These are phyloP conservation scores for Artemisia argyi DNA, from an alignment of 129 eudicot species.

Conservation along the genomic window DNA sequence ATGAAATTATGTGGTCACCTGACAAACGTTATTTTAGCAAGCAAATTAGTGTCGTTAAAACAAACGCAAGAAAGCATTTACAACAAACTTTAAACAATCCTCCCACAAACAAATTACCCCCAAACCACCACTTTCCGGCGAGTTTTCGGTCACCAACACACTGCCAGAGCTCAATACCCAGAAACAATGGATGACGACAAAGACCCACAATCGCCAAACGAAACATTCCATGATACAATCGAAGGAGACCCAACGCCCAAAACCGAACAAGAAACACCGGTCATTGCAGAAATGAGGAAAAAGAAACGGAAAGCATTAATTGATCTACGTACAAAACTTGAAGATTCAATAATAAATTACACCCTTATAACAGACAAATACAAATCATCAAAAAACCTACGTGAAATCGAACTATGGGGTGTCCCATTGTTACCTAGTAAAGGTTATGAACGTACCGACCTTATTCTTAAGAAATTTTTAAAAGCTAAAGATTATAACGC, in stretches of 20 bases:
- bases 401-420: slow-evolving; percentile 65
- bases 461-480: slow-evolving; percentile 64
- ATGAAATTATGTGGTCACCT: neutral
- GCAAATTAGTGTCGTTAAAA: neutral
- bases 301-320: slow-evolving; percentile 42
- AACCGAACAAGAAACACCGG: slow-evolving; percentile 12
- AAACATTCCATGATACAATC: slow-evolving; percentile 28
- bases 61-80: slow-evolving; percentile 1
- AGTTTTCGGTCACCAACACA: slow-evolving; percentile 14
- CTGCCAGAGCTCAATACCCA: slow-evolving; percentile 31
- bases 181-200: slow-evolving; percentile 39
- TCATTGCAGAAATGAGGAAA: slow-evolving; percentile 29
- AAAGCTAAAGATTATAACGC: slow-evolving; percentile 61
- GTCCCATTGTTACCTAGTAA: slow-evolving; percentile 75
- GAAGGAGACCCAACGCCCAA: slow-evolving; percentile 25
- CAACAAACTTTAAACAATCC: slow-evolving; percentile 17
- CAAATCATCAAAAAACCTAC: slow-evolving; percentile 34
- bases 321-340: slow-evolving; percentile 54
- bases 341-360: slow-evolving; percentile 56
- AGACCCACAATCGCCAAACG: slow-evolving; percentile 29
- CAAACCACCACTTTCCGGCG: slow-evolving; percentile 29
- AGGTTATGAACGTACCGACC: slow-evolving; percentile 50
- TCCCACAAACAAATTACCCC: neutral
- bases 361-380: slow-evolving; percentile 26
- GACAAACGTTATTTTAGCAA: neutral